A percentile compares a stretch with the other conserved stretches of the same genome.
These are phyloP conservation scores for Ceratobasidium sp. DNA, from an alignment of 1,284 basidiomycete genomes.

Conservation along the genomic window DNA sequence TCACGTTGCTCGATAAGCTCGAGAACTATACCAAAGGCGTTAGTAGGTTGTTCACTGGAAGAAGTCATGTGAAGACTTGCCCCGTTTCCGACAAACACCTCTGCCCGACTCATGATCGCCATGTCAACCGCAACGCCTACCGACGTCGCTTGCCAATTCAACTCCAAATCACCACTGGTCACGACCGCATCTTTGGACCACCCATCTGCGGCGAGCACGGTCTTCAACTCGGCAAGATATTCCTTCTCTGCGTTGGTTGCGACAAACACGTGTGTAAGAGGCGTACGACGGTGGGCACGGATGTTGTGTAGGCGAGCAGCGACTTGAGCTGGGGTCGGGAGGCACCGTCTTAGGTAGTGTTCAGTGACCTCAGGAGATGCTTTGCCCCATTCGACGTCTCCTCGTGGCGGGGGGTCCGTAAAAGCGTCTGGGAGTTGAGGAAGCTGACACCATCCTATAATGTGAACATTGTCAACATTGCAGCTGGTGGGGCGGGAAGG, in stretches of 20 bases:
- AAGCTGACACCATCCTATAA: slow-evolving; percentile 56
- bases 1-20: slow-evolving; percentile 43
- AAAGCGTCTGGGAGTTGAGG: slow-evolving; percentile 54
- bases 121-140: slow-evolving; percentile 62
- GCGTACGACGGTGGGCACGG: slow-evolving; percentile 42
- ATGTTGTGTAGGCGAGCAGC: slow-evolving; percentile 55
- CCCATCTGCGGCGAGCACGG: slow-evolving; percentile 48
- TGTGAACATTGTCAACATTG: slow-evolving; percentile 44
- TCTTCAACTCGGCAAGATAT: slow-evolving; percentile 55
- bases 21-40: slow-evolving; percentile 39
- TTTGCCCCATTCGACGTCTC: slow-evolving; percentile 43
- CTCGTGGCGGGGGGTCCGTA: slow-evolving; percentile 45
- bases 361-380: slow-evolving; percentile 45
- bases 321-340: slow-evolving; percentile 58
- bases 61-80: slow-evolving; percentile 50
- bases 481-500: not conserved
- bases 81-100: slow-evolving; percentile 64
- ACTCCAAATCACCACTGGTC: slow-evolving; percentile 56
- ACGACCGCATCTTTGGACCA: slow-evolving; percentile 53
- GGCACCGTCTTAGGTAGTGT: slow-evolving; percentile 57
- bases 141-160: slow-evolving; percentile 57
- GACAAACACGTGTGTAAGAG: slow-evolving; percentile 56
- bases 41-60: not conserved
- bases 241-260: slow-evolving; percentile 61
- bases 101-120: slow-evolving; percentile 58